Base-by-base conservation (phyloP, 176 grass and related monocot species). In the Hsuehochloa calcarea region DNA sequence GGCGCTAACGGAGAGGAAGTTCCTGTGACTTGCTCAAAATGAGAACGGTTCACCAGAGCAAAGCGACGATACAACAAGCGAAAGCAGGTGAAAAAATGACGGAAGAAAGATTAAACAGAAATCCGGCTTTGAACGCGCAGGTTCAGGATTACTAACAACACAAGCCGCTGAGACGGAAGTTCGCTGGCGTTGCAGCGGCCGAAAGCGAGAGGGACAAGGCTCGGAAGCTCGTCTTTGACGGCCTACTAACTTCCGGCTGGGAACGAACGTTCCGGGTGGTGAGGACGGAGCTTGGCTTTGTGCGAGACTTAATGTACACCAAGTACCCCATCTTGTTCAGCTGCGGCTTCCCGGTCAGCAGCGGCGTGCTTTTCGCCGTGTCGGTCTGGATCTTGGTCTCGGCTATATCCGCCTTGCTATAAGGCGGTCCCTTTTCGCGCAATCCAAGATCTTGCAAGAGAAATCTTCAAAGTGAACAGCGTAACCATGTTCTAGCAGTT, bases 321-420 rank as follows among this genome's bases (percentile, higher is more conserved):
- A 87, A 83, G 85, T 88, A 88, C 80, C 89, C 89, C 19, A 70
- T 91, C 61, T n/a, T 51, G 17, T 91, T 88, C 83, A 78, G 80
- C 68, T 77, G 66, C 68, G 85, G 89, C 47, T 91, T 85, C 67
- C 85, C 89, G 56, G 38, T 85, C 5, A 71, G 56, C 11, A 78
- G 85, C 82, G 5, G 61, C 56, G 5, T 62, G 19, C 17, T 80
- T 71, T 84, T 85, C 63, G 34, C 31, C 10, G 65, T 27, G 70
- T 60, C 67, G 25, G 5, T 85, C 13, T 85, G 85, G 85, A 70
- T 84, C 78, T 60, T 45, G 23, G 50, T 19, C 10, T 68, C 68
- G 35, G 73, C n/a, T n/a, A 43, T 43, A 43, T 43, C 8, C 7
- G 41, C 8, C 41, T 43, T 43, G 41, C 5, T 9, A 43, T 9